phyloP scores from a whole-genome alignment of 495 filamentous ascomycete genomes.

The Hypoxylon intermedium region DNA sequence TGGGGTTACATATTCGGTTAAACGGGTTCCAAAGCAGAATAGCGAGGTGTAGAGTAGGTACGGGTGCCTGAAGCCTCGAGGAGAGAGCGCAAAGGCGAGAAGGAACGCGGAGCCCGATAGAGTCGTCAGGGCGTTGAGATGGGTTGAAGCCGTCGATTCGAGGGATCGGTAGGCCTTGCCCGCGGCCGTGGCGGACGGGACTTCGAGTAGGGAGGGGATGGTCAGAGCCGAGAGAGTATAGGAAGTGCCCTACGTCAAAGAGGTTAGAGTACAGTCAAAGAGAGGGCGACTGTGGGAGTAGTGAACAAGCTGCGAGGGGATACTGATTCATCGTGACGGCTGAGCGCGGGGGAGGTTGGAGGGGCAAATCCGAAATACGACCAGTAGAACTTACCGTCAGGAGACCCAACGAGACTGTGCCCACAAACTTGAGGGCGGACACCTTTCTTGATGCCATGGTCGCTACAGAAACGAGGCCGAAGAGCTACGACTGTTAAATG shows the following conservation, averaged over 20 bases:
- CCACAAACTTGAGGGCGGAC: slow-evolving; percentile 84
- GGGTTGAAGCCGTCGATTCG: slow-evolving; percentile 62
- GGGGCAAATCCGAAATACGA: slow-evolving; percentile 32
- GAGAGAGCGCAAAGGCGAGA: slow-evolving; percentile 76
- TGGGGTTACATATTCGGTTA: slow-evolving; percentile 59
- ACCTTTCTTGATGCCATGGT: slow-evolving; percentile 74
- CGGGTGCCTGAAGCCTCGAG: slow-evolving; percentile 73
- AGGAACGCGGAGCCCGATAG: slow-evolving; percentile 69
- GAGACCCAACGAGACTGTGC: slow-evolving; percentile 83
- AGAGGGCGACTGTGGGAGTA: too few species aligned
- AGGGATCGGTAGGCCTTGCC: slow-evolving; percentile 69
- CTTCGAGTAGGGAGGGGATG: slow-evolving; percentile 76
- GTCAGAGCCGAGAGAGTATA: slow-evolving; percentile 77
- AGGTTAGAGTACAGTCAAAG: not conserved
- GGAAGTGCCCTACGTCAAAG: slow-evolving; percentile 71
- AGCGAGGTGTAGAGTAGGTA: slow-evolving; percentile 82
- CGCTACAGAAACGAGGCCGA: slow-evolving; percentile 23
- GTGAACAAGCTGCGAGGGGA: too few species aligned
- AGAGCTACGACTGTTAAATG: slow-evolving; percentile 5
- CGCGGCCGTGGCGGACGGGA: slow-evolving; percentile 73
- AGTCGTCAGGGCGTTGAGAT: slow-evolving; percentile 66
- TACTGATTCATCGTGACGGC: slow-evolving; percentile 18
- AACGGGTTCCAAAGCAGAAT: slow-evolving; percentile 63
- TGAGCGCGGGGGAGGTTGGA: slow-evolving; percentile 25
- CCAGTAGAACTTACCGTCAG: slow-evolving; percentile 71